These are phyloP conservation scores for Podila epigama DNA, from an alignment of 192 early-diverging fungal genomes.

Conservation along the genomic window DNA sequence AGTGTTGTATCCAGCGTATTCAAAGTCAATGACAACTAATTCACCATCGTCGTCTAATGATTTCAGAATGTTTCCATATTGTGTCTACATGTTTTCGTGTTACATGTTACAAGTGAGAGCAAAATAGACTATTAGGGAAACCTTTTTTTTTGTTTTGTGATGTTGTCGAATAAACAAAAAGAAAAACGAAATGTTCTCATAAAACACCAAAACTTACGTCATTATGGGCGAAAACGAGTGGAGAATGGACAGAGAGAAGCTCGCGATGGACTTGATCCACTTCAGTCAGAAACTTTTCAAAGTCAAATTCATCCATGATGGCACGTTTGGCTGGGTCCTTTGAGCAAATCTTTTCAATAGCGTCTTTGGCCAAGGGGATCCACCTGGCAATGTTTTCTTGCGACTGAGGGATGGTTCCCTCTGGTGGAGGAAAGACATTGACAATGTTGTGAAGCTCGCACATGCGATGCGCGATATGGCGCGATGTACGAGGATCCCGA, in stretches of 20 bases:
- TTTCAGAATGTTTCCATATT: conserved; percentile 91
- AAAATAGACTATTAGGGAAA: background rate
- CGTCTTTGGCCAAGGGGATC: conserved; percentile 53
- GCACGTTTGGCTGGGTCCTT: conserved; percentile 25
- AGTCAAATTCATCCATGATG: conserved; percentile 50
- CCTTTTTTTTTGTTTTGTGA: too few relatives aligned
- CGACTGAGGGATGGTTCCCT: conserved; percentile 60
- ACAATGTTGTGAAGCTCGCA: conserved; percentile 77
- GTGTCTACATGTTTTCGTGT: conserved; percentile 67
- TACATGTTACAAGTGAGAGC: background rate
- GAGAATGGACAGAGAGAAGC: conserved; percentile 53
- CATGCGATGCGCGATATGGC: conserved; percentile 76
- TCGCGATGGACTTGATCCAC: conserved; percentile 56
- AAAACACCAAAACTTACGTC: conserved; percentile 76
- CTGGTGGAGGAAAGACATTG: conserved; percentile 63
- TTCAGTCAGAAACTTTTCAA: conserved; percentile 55
- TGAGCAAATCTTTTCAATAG: conserved; percentile 37
- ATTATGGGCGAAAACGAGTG: conserved; percentile 90
- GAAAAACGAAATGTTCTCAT: background rate
- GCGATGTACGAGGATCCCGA: conserved; percentile 64
- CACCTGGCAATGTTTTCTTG: conserved; percentile 76
- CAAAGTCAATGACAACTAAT: conserved; percentile 82
- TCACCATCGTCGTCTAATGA: conserved; percentile 58
- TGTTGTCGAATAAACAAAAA: background rate
- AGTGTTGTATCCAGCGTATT: conserved; percentile 83